These are phyloP conservation scores for Cucurbita moschata DNA, from an alignment of 306 rosid species.

Conservation along the genomic window DNA sequence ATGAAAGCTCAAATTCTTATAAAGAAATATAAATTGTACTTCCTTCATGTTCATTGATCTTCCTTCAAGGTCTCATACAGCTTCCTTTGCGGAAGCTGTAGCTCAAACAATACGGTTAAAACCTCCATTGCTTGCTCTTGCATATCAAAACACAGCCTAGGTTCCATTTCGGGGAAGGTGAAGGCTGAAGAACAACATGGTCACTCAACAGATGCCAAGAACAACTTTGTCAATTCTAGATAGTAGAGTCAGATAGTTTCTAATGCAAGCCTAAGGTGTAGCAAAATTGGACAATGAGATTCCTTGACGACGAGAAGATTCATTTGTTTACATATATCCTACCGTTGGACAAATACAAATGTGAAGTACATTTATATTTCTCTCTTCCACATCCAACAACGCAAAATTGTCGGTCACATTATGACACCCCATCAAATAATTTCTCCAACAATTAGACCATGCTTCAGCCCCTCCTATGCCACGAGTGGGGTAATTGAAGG, in stretches of 20 bases:
- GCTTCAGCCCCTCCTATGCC: not conserved
- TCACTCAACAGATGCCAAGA: constrained; percentile 88
- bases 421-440: too few relatives aligned
- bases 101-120: constrained; percentile 56
- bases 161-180: constrained; percentile 81
- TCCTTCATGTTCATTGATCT: constrained; percentile 54
- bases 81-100: constrained; percentile 57
- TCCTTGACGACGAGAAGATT: constrained; percentile 96
- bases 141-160: constrained; percentile 70
- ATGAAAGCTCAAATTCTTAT: too few relatives aligned
- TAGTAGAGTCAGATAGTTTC: constrained; percentile 42
- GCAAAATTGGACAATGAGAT: constrained; percentile 68
- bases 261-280: constrained; percentile 88
- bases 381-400: too few relatives aligned
- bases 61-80: constrained; percentile 56
- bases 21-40: too few relatives aligned
- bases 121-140: constrained; percentile 20
- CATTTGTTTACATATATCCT: constrained; percentile 17
- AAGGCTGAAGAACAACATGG: constrained; percentile 65
- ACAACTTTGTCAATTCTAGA: constrained; percentile 87
- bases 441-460: too few relatives aligned
- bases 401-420: too few relatives aligned
- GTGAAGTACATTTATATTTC: too few relatives aligned
- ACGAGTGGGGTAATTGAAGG: not conserved
- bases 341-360: not conserved